Evolutionary conservation across 2,329 filamentous ascomycete species (phyloP).

Genomic region (Fusarium camptoceras): DNA sequence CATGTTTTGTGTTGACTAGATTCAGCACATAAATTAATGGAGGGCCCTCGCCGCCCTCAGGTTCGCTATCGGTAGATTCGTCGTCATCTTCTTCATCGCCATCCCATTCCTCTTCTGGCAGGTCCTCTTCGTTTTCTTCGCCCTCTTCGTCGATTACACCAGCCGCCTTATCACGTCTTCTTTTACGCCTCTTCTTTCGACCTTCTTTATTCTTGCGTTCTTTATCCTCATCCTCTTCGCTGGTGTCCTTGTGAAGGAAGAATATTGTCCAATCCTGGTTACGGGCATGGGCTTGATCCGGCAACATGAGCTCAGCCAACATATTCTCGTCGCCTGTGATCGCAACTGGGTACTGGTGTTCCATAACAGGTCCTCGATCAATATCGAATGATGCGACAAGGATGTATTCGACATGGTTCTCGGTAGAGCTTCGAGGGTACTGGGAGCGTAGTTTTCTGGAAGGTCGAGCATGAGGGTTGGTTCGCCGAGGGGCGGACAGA

Average conservation of each 20-base stretch:
- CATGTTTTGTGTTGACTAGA: constrained; percentile 97
- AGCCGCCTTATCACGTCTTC: constrained; percentile 63
- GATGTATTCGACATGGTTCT: constrained; percentile 99
- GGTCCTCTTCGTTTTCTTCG: constrained; percentile 56
- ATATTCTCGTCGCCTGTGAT: constrained; percentile 98
- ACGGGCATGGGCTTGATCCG: constrained; percentile 93
- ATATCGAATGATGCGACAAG: constrained; percentile 98
- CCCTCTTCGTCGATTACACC: constrained; percentile 61
- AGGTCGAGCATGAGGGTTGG: constrained; percentile 63
- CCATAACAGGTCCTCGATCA: constrained; percentile 95
- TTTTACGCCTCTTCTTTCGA: constrained; percentile 63
- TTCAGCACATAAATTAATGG: constrained; percentile 97
- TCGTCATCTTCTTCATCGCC: constrained; percentile 63
- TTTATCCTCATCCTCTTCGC: constrained; percentile 82
- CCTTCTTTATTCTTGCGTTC: constrained; percentile 70
- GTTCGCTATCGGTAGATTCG: constrained; percentile 69
- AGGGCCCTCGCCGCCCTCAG: constrained; percentile 81
- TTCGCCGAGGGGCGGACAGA: constrained; percentile 63
- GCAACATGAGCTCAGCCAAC: constrained; percentile 97
- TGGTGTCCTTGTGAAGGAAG: constrained; percentile 96
- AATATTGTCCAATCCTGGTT: constrained; percentile 99
- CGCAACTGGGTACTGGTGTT: constrained; percentile 94
- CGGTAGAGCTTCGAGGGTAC: constrained; percentile 77
- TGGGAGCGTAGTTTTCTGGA: constrained; percentile 75
- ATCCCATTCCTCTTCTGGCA: constrained; percentile 60